A percentile compares a stretch with the other conserved stretches of the same genome.
Evolutionary conservation across 257 asterid genomes (phyloP).

Genomic region (Striga asiatica): DNA sequence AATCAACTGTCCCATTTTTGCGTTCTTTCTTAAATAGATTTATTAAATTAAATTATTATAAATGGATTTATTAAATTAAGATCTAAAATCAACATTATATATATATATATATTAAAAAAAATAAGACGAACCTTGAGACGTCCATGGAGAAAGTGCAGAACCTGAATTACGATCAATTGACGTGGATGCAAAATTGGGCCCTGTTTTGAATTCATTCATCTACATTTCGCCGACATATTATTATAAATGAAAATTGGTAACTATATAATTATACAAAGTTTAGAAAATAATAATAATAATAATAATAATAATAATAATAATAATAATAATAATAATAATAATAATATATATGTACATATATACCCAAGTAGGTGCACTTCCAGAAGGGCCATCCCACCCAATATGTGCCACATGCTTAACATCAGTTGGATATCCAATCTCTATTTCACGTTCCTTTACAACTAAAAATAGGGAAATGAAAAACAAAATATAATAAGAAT

Average conservation of each 20-base stretch:
- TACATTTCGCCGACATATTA: constrained; percentile 12
- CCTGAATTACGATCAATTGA: constrained; percentile 43
- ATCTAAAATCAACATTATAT: neutral
- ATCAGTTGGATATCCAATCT: constrained; percentile 77
- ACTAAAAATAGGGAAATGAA: constrained; percentile 14
- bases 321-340: neutral
- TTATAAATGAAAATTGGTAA: neutral
- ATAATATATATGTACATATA: constrained; percentile 9
- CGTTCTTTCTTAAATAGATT: neutral
- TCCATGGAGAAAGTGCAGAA: constrained; percentile 80
- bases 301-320: neutral
- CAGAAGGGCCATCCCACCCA: constrained; percentile 82
- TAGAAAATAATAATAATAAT: neutral
- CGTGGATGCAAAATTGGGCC: constrained; percentile 61
- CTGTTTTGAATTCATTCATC: constrained; percentile 67
- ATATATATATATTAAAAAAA: too few relatives aligned
- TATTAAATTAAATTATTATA: too few relatives aligned
- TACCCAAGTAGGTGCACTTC: constrained; percentile 85
- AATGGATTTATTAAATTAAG: too few relatives aligned
- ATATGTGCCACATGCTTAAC: constrained; percentile 89
- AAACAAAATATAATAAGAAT: too few relatives aligned
- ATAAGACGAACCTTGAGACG: constrained; percentile 76
- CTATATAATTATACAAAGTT: too few relatives aligned
- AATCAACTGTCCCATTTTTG: constrained; percentile 12
- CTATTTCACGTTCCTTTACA: constrained; percentile 76